Evolutionary conservation across 345 rosid species (phyloP).

Genomic region (Combretum micranthum): DNA sequence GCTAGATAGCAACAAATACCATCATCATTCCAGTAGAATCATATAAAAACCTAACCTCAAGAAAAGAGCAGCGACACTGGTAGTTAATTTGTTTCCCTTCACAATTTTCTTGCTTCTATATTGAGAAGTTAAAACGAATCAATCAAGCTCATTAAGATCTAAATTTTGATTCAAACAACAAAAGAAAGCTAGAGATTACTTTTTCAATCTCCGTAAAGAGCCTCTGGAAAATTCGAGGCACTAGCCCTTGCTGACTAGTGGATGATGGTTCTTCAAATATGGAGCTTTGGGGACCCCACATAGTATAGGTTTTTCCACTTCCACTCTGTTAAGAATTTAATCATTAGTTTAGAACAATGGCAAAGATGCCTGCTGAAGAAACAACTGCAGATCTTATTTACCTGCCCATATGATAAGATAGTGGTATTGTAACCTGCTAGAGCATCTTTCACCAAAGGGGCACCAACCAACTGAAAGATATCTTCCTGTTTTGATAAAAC

Average conservation of each 20-base stretch:
- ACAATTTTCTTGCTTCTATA: slow-evolving; percentile 63
- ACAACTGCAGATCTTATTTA: slow-evolving; percentile 12
- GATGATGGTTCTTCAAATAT: slow-evolving; percentile 86
- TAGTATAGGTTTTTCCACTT: slow-evolving; percentile 92
- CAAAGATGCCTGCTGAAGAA: not conserved
- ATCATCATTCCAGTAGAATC: too few species aligned
- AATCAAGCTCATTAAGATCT: slow-evolving; percentile 5
- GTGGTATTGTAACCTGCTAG: slow-evolving; percentile 84
- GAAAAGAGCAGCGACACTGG: slow-evolving; percentile 97
- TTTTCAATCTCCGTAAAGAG: slow-evolving; percentile 67
- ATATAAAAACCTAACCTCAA: slow-evolving; percentile 46
- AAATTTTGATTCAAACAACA: not conserved
- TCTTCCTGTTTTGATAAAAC: slow-evolving; percentile 49
- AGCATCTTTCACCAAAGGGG: slow-evolving; percentile 72
- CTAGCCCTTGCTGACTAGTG: slow-evolving; percentile 71
- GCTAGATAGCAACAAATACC: slow-evolving; percentile 1
- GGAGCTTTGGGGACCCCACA: slow-evolving; percentile 98
- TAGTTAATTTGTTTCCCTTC: slow-evolving; percentile 67
- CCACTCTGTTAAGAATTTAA: slow-evolving; percentile 50
- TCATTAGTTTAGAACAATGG: not conserved
- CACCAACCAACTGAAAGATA: slow-evolving; percentile 65
- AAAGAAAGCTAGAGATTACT: slow-evolving; percentile 34
- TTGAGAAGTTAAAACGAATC: slow-evolving; percentile 5
- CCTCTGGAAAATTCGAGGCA: slow-evolving; percentile 79
- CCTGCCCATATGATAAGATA: slow-evolving; percentile 90